Evolutionary conservation across 768 basidiomycete species (phyloP).

Genomic region (Kwoniella pini): DNA sequence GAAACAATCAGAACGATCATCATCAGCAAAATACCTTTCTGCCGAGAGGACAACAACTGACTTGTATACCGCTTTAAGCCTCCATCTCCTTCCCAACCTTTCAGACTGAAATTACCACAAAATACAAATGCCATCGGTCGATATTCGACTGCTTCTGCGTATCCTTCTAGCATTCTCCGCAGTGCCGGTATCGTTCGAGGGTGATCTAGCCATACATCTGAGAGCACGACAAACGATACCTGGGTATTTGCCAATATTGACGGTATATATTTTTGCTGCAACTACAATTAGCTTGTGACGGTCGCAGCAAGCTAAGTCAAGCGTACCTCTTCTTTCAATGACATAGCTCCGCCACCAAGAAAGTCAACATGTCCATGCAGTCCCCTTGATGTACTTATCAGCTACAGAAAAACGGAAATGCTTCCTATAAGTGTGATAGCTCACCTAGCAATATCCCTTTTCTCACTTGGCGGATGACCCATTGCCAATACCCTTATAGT

Average conservation of each 20-base stretch:
- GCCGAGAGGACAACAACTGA: slow-evolving; percentile 47
- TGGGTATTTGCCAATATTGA: slow-evolving; percentile 57
- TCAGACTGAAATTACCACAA: slow-evolving; percentile 92
- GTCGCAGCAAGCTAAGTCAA: not conserved
- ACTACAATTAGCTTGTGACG: not conserved
- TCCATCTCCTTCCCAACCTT: slow-evolving; percentile 76
- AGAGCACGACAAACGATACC: slow-evolving; percentile 85
- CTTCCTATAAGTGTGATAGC: slow-evolving; percentile 30
- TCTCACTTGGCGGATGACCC: slow-evolving; percentile 95
- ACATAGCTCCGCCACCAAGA: slow-evolving; percentile 89
- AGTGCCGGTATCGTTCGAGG: slow-evolving; percentile 77
- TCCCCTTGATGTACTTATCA: slow-evolving; percentile 60
- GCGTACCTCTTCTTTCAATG: slow-evolving; percentile 83
- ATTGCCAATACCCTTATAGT: slow-evolving; percentile 86
- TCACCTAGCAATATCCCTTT: slow-evolving; percentile 77
- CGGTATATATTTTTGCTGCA: slow-evolving; percentile 52
- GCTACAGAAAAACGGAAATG: not conserved
- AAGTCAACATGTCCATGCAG: slow-evolving; percentile 97
- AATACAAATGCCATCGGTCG: slow-evolving; percentile 86
- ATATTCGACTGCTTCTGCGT: slow-evolving; percentile 76
- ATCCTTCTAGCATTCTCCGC: slow-evolving; percentile 74
- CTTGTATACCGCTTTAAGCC: slow-evolving; percentile 80
- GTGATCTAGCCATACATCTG: slow-evolving; percentile 94
- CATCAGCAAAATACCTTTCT: not conserved
- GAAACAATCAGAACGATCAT: not conserved